phyloP scores from a whole-genome alignment of 108 stramenopile species.

The Nannochloropsis granulata region DNA sequence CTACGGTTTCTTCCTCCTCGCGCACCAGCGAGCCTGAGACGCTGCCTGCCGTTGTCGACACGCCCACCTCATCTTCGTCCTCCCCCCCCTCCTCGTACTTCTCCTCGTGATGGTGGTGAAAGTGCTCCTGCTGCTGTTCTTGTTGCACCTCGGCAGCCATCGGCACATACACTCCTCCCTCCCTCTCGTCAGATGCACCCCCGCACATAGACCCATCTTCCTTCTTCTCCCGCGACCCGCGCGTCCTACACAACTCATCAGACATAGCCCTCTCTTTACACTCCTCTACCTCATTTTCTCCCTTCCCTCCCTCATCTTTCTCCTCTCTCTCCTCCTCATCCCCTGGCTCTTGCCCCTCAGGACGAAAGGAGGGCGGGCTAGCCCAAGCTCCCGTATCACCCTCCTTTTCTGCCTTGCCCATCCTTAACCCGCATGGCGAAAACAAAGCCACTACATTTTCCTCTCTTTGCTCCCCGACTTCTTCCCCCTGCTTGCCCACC shows the following conservation, averaged over 20 bases:
- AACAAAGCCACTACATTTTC: no score
- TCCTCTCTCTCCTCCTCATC: not conserved
- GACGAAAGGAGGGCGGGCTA: not conserved
- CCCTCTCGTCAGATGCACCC: not conserved
- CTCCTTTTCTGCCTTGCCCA: not conserved
- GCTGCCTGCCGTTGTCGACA: not conserved
- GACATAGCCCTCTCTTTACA: no score
- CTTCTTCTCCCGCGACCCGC: not conserved
- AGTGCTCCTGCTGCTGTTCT: not conserved
- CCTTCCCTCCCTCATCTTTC: not conserved
- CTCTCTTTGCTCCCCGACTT: no score
- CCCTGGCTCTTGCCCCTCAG: not conserved
- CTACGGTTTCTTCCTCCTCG: no score
- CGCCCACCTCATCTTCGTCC: not conserved
- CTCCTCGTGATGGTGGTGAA: not conserved
- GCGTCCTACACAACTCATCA: no score
- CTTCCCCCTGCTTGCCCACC: no score
- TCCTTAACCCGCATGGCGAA: no score
- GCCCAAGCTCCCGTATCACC: not conserved
- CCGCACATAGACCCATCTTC: not conserved
- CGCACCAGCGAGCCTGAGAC: no score
- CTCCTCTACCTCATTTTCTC: no score
- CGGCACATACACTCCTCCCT: not conserved
- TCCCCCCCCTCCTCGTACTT: not conserved
- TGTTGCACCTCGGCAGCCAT: not conserved